Evolutionary conservation across 805 yeast species (phyloP).

Genomic region (Wickerhamiella azyma): DNA sequence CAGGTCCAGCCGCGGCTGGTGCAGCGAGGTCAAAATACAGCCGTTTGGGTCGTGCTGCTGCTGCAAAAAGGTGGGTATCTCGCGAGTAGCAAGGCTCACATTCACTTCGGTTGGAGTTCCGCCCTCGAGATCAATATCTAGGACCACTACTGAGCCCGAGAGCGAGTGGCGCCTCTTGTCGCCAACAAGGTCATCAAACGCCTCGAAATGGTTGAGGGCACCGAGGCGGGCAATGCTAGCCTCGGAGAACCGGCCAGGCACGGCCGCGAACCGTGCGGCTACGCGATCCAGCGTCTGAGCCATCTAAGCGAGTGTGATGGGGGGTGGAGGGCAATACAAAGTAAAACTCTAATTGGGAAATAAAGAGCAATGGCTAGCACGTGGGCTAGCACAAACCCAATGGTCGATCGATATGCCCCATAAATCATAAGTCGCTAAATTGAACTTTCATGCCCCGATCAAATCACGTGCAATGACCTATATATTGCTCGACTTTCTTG

Average conservation of each 20-base stretch:
- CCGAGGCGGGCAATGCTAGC: slow-evolving; percentile 26
- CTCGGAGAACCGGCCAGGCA: slow-evolving; percentile 27
- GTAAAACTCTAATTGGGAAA: no score
- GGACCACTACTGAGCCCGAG: slow-evolving; percentile 28
- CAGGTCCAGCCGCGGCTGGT: slow-evolving; percentile 23
- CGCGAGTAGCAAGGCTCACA: slow-evolving; percentile 21
- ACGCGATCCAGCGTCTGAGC: slow-evolving; percentile 17
- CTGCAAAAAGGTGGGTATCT: slow-evolving; percentile 18
- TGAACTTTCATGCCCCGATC: not conserved
- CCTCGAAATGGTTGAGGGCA: slow-evolving; percentile 24
- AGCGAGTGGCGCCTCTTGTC: slow-evolving; percentile 26
- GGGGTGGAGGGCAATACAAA: no score
- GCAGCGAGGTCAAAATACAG: slow-evolving; percentile 20
- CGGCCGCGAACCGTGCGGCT: slow-evolving; percentile 19
- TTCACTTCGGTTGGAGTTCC: slow-evolving; percentile 18
- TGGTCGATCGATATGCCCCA: no score
- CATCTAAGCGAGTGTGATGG: not conserved
- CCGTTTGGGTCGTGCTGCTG: slow-evolving; percentile 17
- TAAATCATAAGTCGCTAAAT: no score
- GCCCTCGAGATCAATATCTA: slow-evolving; percentile 22
- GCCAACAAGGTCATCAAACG: slow-evolving; percentile 25
- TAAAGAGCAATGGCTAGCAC: no score
- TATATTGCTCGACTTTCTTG: not conserved
- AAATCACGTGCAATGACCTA: slow-evolving; percentile 2
- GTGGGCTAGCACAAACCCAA: no score